These are phyloP conservation scores for Alternaria arborescens DNA, from an alignment of 2,329 filamentous ascomycete species.

Conservation along the genomic window DNA sequence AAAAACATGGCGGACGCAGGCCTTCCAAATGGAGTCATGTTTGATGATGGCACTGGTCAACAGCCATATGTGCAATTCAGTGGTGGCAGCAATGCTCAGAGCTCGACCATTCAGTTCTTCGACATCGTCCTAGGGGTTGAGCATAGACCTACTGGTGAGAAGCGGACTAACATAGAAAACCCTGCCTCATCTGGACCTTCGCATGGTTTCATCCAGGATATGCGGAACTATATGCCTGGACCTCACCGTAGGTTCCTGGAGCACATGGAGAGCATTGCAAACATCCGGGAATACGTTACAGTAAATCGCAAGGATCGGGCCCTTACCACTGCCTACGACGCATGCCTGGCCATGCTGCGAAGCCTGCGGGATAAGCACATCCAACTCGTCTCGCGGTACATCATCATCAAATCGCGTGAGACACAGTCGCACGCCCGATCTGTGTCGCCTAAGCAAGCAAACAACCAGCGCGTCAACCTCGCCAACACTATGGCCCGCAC, in stretches of 20 bases:
- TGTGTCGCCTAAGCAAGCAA: conserved; percentile 61
- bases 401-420: conserved; percentile 86
- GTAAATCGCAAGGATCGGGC: conserved; percentile 66
- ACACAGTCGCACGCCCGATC: conserved; percentile 71
- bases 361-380: conserved; percentile 92
- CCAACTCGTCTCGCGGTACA: conserved; percentile 93
- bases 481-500: conserved; percentile 56
- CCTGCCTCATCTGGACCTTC: conserved; percentile 59
- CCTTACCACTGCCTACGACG: conserved; percentile 85
- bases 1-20: conserved; percentile 98
- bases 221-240: conserved; percentile 97
- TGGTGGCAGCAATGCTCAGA: conserved; percentile 96
- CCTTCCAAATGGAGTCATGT: conserved; percentile 84
- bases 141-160: conserved; percentile 87
- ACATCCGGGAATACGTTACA: conserved; percentile 86
- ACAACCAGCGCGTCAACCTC: conserved; percentile 64
- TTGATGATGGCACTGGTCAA: conserved; percentile 78
- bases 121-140: conserved; percentile 89
- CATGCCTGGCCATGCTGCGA: conserved; percentile 81
- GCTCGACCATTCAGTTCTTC: conserved; percentile 96
- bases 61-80: conserved; percentile 81
- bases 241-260: conserved; percentile 88
- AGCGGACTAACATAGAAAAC: conserved; percentile 56
- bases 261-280: conserved; percentile 80
- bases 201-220: conserved; percentile 95